phyloP scores from a whole-genome alignment of 2,329 filamentous ascomycete species.

The Pseudogymnoascus sp. region DNA sequence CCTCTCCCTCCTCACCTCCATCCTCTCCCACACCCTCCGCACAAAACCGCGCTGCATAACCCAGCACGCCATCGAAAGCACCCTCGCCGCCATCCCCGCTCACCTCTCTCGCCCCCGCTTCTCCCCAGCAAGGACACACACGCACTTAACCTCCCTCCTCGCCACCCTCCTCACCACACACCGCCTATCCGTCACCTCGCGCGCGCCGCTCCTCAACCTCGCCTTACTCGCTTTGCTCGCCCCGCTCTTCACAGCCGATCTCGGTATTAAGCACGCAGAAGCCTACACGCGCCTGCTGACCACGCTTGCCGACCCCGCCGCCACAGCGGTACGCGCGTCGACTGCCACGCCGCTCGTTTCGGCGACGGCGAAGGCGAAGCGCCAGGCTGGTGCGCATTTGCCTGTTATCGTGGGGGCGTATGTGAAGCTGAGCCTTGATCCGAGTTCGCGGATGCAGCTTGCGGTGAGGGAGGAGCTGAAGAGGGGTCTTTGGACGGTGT shows the following conservation, averaged over 20 bases:
- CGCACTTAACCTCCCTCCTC: conserved; percentile 42
- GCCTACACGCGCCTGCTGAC: conserved; percentile 50
- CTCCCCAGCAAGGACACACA: conserved; percentile 23
- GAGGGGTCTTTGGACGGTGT: conserved; percentile 50
- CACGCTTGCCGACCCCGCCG: conserved; percentile 52
- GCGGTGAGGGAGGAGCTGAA: conserved; percentile 49
- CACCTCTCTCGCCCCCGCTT: conserved; percentile 22
- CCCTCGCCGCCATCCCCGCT: conserved; percentile 27
- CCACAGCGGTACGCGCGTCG: conserved; percentile 44
- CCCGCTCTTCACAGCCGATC: conserved; percentile 39
- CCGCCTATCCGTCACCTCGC: conserved; percentile 53
- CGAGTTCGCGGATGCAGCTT: conserved; percentile 37
- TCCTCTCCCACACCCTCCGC: conserved; percentile 26
- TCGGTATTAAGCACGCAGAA: conserved; percentile 40
- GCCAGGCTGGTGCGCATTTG: conserved; percentile 55
- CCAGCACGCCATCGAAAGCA: conserved; percentile 30
- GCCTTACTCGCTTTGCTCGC: conserved; percentile 50
- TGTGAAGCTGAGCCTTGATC: conserved; percentile 53
- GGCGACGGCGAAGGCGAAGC: conserved; percentile 53
- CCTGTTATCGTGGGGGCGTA: conserved; percentile 53
- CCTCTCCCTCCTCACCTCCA: conserved; percentile 27
- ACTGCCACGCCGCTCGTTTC: conserved; percentile 46
- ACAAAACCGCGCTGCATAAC: conserved; percentile 27
- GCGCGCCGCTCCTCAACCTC: conserved; percentile 51
- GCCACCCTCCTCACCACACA: conserved; percentile 53